Base-by-base conservation (phyloP, 768 basidiomycete genomes). In the Boletus subcaerulescens region DNA sequence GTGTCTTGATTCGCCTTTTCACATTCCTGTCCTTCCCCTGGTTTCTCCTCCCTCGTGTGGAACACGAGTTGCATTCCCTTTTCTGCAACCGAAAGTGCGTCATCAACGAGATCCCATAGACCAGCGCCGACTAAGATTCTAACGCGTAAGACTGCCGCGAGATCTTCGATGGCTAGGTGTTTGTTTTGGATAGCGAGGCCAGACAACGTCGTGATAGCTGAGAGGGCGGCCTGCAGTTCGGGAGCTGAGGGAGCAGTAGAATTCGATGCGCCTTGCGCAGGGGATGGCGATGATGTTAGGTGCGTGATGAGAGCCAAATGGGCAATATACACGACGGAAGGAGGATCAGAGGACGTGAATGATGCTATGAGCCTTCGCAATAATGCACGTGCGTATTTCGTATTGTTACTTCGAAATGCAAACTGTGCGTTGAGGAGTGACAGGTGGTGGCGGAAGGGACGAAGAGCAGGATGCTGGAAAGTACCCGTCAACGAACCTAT, bases 361-460 rank as follows among this genome's bases (percentile, higher is more conserved):
- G 79, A 79, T 3, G 73, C 65, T 20, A 85, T 64, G 10, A 85
- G 75, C 33, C 81, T 80, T 29, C 80, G 80, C 38, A 90, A 70
- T 15, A 81, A 73, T 13, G 78, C 81, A 38, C 83, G 83, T 0
- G 85, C 81, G 57, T 80, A 81, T 66, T 85, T 88, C 6, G 74
- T 77, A 70, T 61, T 81, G 75, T 74, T 73, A 66, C 42, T 72
- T 63, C 31, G 83, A 73, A 46, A 60, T 3, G 68, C 61, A 8
- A 91, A 75, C 36, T 79, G 82, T 4, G 85, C 81, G 17, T 86
- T 84, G 33, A 89, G 79, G 38, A 83, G 72, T 1, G 80, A 78
- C 22, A 92, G 71, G 53, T 82, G 80, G 4, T 81, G 80, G 41
- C 77, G 80, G 64, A 86, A 85, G 8, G 75, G 69, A 49, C 82